Evolutionary conservation across 192 early-diverging fungal species (phyloP).

Genomic region (Martensiomyces pterosporus): DNA sequence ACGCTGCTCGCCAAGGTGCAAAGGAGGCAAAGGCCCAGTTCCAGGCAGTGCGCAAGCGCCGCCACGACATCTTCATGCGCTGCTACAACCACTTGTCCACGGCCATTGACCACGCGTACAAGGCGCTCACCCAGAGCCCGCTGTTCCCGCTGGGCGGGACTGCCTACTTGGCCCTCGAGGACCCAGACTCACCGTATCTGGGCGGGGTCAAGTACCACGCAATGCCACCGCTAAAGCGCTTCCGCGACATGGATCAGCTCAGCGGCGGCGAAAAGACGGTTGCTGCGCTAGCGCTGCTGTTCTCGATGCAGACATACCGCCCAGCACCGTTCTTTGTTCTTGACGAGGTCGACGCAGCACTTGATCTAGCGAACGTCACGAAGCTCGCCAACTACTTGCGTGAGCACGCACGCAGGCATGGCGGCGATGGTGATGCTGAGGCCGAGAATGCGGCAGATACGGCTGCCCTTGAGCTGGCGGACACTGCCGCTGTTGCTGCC

Average conservation of each 20-base stretch:
- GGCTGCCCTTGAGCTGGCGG: background rate
- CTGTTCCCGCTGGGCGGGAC: constrained; percentile 91
- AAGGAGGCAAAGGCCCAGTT: constrained; percentile 81
- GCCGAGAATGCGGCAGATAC: constrained; percentile 1
- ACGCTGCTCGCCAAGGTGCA: constrained; percentile 71
- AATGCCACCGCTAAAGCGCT: constrained; percentile 99
- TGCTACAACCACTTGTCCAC: constrained; percentile 88
- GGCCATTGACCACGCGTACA: constrained; percentile 93
- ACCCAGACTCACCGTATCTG: constrained; percentile 91
- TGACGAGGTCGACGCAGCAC: constrained; percentile 98
- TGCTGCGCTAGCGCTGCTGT: constrained; percentile 91
- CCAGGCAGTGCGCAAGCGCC: constrained; percentile 64
- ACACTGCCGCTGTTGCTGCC: background rate
- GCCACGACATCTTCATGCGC: constrained; percentile 71
- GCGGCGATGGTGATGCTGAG: constrained; percentile 12
- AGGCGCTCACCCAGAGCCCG: constrained; percentile 82
- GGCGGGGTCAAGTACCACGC: constrained; percentile 96
- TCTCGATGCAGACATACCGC: constrained; percentile 93
- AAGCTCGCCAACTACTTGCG: constrained; percentile 89
- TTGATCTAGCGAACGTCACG: constrained; percentile 95
- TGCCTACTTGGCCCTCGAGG: constrained; percentile 89
- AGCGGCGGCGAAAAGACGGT: constrained; percentile 99
- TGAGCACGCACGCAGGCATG: constrained; percentile 51
- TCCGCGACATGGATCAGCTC: constrained; percentile 98
- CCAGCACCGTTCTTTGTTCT: constrained; percentile 99